Base-by-base conservation (phyloP, 1,284 basidiomycete genomes). In the Heterobasidion irregulare region DNA sequence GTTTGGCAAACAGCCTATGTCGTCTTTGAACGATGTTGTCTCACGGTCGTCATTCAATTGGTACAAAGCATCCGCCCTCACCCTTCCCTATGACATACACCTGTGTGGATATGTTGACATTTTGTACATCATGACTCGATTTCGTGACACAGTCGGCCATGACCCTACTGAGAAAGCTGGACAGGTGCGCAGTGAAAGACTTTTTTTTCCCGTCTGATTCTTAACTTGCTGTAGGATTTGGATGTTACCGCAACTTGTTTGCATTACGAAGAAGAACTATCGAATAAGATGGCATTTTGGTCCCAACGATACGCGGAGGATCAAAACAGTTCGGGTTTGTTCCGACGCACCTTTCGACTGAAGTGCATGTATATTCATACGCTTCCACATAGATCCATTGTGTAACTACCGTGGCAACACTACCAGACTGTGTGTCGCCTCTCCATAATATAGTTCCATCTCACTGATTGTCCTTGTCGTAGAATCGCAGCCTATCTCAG, bases 1-100 rank as follows among this genome's bases (percentile, higher is more conserved):
- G 64, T 83, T 81, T 65, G 84, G 84, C 19, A 84, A 84, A 63
- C 75, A 81, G 57, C 77, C 82, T 8, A 82, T 83, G 72, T 73
- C 85, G 44, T 71, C 72, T 46, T 67, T 75, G 12, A 79, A 84
- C 58, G 82, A 86, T 61, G 83, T 75, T 59, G 65, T 84, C 55
- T 78, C 82, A 33, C 70, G 78, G 34, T 75, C 75, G 53, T 80
- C 78, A 32, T 67, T 72, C 46, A 63, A 72, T 43, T 86, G 83
- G 83, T 82, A 78, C 60, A 70, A 66, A 46, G 69, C 77, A 8
- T 50, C 64, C 10, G 38, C 19, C 35, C 63, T 70, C 59, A 78
- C 76, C 58, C 64, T 72, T 9, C 70, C 76, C 32, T 76, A 70
- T 58, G 82, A 83, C 60, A 72, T 83, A 6, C 78, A 82, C 59